These are phyloP conservation scores for Sporothrix luriei DNA, from an alignment of 2,329 filamentous ascomycete genomes.

Conservation along the genomic window DNA sequence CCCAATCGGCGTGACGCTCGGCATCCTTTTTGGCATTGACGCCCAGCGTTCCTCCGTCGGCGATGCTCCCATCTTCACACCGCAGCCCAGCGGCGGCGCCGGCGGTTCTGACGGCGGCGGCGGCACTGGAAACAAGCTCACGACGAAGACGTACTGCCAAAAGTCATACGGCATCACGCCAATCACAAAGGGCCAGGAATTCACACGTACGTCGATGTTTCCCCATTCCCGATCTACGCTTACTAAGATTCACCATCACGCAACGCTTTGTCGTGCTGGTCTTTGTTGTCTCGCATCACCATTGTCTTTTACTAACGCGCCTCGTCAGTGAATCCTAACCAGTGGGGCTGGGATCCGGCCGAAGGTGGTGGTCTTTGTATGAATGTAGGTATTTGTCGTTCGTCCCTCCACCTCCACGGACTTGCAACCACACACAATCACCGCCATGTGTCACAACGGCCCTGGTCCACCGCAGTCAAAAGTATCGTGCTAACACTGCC, in stretches of 20 bases:
- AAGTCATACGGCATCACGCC: conserved; percentile 52
- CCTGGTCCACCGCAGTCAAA: background rate
- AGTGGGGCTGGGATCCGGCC: conserved; percentile 52
- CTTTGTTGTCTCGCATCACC: background rate
- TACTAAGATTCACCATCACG: background rate
- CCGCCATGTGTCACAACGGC: background rate
- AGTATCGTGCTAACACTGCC: background rate
- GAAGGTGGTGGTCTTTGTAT: conserved; percentile 52
- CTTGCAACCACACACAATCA: background rate
- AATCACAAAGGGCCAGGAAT: conserved; percentile 48
- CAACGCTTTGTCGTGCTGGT: background rate
- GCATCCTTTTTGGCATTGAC: conserved; percentile 54
- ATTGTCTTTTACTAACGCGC: conserved; percentile 18
- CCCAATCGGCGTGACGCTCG: conserved; percentile 43
- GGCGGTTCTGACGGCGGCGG: conserved; percentile 31
- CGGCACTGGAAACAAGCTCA: conserved; percentile 43
- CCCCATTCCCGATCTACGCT: background rate
- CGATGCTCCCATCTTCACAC: conserved; percentile 50
- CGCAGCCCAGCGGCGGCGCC: conserved; percentile 36
- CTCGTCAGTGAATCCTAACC: conserved; percentile 56
- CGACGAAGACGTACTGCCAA: conserved; percentile 47
- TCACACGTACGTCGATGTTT: conserved; percentile 49
- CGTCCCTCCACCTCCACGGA: background rate
- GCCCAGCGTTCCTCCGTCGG: conserved; percentile 49
- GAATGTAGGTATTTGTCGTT: conserved; percentile 50